These are phyloP conservation scores for Pistacia atlantica DNA, from an alignment of 345 rosid genomes.

Conservation along the genomic window DNA sequence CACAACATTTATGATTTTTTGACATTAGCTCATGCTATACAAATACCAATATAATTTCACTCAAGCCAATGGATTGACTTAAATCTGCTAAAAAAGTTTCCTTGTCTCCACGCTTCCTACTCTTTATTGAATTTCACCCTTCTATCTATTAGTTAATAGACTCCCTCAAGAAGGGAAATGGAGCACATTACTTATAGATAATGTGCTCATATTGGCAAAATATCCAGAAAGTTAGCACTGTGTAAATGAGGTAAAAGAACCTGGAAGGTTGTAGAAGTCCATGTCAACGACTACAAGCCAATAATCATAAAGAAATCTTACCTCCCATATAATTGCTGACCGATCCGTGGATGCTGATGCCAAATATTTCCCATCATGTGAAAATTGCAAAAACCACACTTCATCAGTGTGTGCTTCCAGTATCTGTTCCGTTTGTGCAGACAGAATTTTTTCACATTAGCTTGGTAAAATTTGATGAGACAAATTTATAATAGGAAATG, in stretches of 20 bases:
- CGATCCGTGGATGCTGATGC: constrained; percentile 73
- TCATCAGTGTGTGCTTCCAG: constrained; percentile 67
- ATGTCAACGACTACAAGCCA: background rate
- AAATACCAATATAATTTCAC: background rate
- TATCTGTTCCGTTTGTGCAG: constrained; percentile 51
- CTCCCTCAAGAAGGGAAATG: background rate
- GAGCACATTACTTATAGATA: constrained; percentile 1
- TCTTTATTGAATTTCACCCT: background rate
- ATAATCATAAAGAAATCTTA: constrained; percentile 21
- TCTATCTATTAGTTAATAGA: background rate
- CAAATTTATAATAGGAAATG: background rate
- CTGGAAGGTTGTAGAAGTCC: background rate
- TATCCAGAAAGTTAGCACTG: background rate
- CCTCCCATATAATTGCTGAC: constrained; percentile 73
- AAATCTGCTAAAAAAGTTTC: background rate
- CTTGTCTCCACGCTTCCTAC: background rate
- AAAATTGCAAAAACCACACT: constrained; percentile 81
- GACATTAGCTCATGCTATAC: background rate
- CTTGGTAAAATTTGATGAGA: background rate
- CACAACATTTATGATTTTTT: background rate
- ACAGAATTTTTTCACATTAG: background rate
- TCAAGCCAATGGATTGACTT: background rate
- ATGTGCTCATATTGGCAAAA: background rate
- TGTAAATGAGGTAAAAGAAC: background rate
- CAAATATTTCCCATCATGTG: constrained; percentile 66